phyloP scores from a whole-genome alignment of 805 yeast species.

The Clavispora phyllophila region DNA sequence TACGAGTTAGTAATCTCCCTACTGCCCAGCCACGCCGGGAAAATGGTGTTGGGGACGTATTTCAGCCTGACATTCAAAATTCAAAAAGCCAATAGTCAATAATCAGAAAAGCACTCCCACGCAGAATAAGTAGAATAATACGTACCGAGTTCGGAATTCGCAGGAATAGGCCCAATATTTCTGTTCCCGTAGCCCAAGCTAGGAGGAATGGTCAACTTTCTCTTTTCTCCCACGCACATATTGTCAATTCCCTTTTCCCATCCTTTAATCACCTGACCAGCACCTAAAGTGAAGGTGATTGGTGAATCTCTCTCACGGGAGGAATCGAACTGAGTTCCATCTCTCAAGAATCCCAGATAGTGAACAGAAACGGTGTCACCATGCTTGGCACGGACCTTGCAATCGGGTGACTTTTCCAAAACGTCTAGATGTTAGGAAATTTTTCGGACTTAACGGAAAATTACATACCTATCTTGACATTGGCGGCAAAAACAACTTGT shows the following conservation, averaged over 20 bases:
- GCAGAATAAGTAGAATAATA: conserved; percentile 1
- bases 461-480: conserved; percentile 13
- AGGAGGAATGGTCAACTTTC: conserved; percentile 76
- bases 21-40: no score
- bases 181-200: conserved; percentile 70
- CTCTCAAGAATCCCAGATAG: conserved; percentile 65
- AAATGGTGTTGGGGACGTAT: no score
- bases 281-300: conserved; percentile 66
- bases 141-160: conserved; percentile 59
- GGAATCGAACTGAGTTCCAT: conserved; percentile 73
- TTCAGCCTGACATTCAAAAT: no score
- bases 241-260: conserved; percentile 79
- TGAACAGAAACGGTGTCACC: conserved; percentile 76
- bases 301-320: conserved; percentile 64
- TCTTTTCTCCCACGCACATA: conserved; percentile 86
- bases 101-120: neutral
- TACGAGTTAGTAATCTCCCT: conserved; percentile 18
- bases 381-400: conserved; percentile 49
- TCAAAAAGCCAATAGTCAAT: no score
- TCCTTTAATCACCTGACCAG: conserved; percentile 77
- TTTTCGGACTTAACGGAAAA: no score
- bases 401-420: conserved; percentile 41
- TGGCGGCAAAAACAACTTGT: conserved; percentile 4
- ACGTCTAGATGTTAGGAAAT: conserved; percentile 14
- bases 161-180: conserved; percentile 77